Evolutionary conservation across 495 filamentous ascomycete species (phyloP), one percentile per base, ranked within the genome.

Genomic region (Poronia punctata): DNA sequence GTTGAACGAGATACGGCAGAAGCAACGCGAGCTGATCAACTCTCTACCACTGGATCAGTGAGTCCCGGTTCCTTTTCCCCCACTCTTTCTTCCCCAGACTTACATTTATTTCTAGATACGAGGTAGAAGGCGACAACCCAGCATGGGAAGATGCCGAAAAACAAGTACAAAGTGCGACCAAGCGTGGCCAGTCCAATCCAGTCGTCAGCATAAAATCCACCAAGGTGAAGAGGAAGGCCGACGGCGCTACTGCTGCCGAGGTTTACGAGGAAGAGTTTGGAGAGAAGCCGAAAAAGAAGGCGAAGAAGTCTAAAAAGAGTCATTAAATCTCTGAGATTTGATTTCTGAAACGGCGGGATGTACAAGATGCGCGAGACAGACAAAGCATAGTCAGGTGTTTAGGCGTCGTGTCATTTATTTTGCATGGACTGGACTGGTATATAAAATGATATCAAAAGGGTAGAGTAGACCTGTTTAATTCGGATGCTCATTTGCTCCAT

Each of bases 131-230:
- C 36, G 84, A 80, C 18, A 67, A 61, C 12, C 69, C 78, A 7
- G 79, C 72, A 7, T 95, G 89, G 89, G 78, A 80, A 43, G 82
- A 84, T 5, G 88, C 89, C 3, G 89, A 95, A 62, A 81, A 82
- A 47, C 80, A 84, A 52, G 79, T 93, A 31, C 65, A 71, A 8
- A 63, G 54, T 38, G 70, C 75, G 9, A 53, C 68, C 30, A 70
- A 76, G 53, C 62, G 65, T 12, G 76, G 75, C 3, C 71, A 78
- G 22, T 72, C 74, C 40, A 80, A 73, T 46, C 67, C 78, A 5
- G 82, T 83, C n/a, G 86, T 97, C 24, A 89, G 84, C 54, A 77
- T 97, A 18, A 92, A 88, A 67, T 71, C 74, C 3, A 62, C 64
- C 3, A 87, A 85, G 64, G 45, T 60, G 16, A 95, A 95, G 69